Base-by-base conservation (phyloP, 2,329 filamentous ascomycete genomes). In the Cordyceps militaris region DNA sequence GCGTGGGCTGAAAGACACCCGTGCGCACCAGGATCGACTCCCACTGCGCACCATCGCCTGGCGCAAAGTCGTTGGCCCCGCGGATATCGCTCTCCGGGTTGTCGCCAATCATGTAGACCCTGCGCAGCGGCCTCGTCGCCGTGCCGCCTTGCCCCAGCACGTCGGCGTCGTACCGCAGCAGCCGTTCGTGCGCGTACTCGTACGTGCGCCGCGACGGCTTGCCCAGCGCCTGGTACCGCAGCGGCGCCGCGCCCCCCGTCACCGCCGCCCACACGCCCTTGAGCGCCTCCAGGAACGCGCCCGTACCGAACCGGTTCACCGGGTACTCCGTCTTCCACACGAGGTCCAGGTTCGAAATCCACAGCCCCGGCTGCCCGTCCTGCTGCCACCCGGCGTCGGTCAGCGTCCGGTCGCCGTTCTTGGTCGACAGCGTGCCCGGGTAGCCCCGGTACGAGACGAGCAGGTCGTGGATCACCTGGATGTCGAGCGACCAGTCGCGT, bases 51-150 rank as follows among this genome's bases (percentile, higher is more conserved):
- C 86, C 86, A 58, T 80, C 73, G 4, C 79, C 74, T 61, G 87
- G 89, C 46, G 75, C 67, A 67, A 88, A 96, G 47, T 81, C 79
- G 68, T 96, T 96, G 21, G 90, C 92, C 6, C 94, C 94, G 5
- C 83, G 78, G 63, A 99, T 96, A 70, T 99, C 94, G 64, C 88
- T 94, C 67, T 90, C 90, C 5, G 89, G 88, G 66, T 93, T 93
- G 67, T 93, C 89, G 6, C 94, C 94, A 43, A 97, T 83, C 93
- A 97, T 97, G 73, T 96, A 97, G 11, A 97, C 91, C 44, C 80
- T 82, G 65, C 79, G 78, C 57, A 96, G 71, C n/a, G 80, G 78
- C 21, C 87, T 77, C 68, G 89, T 84, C 60, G 52, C 49, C 21
- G 62, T 60, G 49, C 58, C n/a, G n/a, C n/a, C n/a, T n/a, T n/a